Conservation (phyloP, 2,329 filamentous ascomycete species). For the Hymenoscyphus fructigenus region DNA sequence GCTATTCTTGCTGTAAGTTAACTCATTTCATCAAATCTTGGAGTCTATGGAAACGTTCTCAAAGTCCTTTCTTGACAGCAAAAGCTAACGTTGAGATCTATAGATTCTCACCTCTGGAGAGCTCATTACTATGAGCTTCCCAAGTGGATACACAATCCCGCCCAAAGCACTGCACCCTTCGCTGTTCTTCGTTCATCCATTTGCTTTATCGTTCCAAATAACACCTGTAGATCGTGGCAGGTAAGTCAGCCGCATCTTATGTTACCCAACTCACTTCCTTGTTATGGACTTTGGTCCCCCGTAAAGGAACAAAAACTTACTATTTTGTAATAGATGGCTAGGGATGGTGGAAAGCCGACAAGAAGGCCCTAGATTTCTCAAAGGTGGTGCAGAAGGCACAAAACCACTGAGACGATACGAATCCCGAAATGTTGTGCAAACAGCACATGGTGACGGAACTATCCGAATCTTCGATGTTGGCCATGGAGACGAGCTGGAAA, state of each 20-base stretch:
- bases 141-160: constrained; percentile 84
- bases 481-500: constrained; percentile 91
- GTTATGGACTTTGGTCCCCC: not conserved
- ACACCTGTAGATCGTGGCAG: constrained; percentile 69
- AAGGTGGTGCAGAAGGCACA: constrained; percentile 73
- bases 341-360: constrained; percentile 83
- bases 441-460: constrained; percentile 86
- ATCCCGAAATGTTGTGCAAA: constrained; percentile 78
- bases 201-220: constrained; percentile 72
- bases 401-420: constrained; percentile 76
- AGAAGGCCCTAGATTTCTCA: constrained; percentile 74
- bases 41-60: not conserved
- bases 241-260: not conserved
- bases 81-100: not conserved
- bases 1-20: constrained; percentile 62
- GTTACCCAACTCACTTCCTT: not conserved
- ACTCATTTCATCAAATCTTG: not conserved
- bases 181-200: constrained; percentile 85
- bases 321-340: constrained; percentile 61
- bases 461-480: constrained; percentile 92
- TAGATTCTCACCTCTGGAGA: constrained; percentile 78
- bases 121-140: constrained; percentile 85
- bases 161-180: constrained; percentile 90
- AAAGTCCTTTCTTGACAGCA: not conserved
- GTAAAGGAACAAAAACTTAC: not conserved